A percentile compares a stretch with the other conserved stretches of the same genome.
Evolutionary conservation across 306 rosid species (phyloP).

Genomic region (Quercus glauca): DNA sequence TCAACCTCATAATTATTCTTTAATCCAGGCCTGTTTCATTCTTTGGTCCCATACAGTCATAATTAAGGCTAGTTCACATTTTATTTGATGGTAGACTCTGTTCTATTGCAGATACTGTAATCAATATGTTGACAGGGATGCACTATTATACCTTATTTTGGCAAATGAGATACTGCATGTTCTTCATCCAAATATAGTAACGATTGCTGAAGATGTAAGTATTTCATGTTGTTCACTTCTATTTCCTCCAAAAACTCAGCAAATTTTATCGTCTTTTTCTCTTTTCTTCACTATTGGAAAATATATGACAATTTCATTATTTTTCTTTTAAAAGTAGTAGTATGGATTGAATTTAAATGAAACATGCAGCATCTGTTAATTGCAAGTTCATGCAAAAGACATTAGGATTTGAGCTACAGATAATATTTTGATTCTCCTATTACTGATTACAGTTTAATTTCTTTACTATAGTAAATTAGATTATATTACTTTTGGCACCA

Average conservation of each 20-base stretch:
- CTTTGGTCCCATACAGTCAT: neutral
- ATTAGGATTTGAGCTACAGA: neutral
- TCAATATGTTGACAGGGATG: constrained; percentile 94
- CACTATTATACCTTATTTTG: constrained; percentile 73
- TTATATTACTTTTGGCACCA: neutral
- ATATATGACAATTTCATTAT: neutral
- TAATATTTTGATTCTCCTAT: neutral
- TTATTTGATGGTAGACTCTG: constrained; percentile 9
- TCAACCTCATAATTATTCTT: constrained; percentile 1
- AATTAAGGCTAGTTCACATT: neutral
- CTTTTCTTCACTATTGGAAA: neutral
- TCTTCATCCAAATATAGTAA: constrained; percentile 76
- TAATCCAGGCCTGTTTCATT: neutral
- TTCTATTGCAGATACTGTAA: constrained; percentile 74
- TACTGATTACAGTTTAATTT: neutral
- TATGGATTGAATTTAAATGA: neutral
- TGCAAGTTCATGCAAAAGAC: neutral
- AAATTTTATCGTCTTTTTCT: neutral
- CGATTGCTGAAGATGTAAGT: constrained; percentile 93
- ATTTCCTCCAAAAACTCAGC: neutral
- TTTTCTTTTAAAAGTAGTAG: neutral
- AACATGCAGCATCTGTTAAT: neutral
- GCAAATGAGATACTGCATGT: constrained; percentile 84
- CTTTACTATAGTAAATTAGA: neutral
- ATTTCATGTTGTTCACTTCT: constrained; percentile 14